Conservation (phyloP, 768 basidiomycete species). For the Boletus rubroflammeus region DNA sequence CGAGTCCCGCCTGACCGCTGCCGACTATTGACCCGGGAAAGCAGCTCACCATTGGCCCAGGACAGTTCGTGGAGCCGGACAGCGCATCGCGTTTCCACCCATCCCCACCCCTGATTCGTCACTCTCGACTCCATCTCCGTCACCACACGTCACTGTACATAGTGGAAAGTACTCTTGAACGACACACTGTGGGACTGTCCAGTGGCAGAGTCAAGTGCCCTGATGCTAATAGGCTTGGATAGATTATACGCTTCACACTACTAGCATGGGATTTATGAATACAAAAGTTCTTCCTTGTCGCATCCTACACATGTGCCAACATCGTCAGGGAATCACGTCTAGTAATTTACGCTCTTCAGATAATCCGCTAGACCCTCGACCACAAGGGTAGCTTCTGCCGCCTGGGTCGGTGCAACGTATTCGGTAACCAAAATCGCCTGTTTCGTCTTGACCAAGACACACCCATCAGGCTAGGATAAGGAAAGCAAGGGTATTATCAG, state of each 20-base stretch:
- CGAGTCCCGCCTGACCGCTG: too few relatives aligned
- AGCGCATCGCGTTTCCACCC: too few relatives aligned
- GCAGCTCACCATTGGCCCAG: too few relatives aligned
- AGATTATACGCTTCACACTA: not conserved
- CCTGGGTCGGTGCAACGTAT: slow-evolving; percentile 64
- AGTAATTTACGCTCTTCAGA: slow-evolving; percentile 58
- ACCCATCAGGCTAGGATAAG: slow-evolving; percentile 62
- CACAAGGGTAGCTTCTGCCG: slow-evolving; percentile 58
- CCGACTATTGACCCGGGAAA: too few relatives aligned
- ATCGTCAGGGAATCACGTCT: slow-evolving; percentile 15
- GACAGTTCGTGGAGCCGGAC: too few relatives aligned
- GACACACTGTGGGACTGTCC: not conserved
- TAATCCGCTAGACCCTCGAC: slow-evolving; percentile 78
- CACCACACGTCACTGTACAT: too few relatives aligned
- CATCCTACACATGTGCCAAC: slow-evolving; percentile 4
- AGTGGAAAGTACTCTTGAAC: not conserved
- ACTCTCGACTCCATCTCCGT: too few relatives aligned
- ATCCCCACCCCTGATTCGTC: too few relatives aligned
- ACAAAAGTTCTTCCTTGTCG: slow-evolving; percentile 7
- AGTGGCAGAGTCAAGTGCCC: not conserved
- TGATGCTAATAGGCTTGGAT: not conserved
- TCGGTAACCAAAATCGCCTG: slow-evolving; percentile 82
- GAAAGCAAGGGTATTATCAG: not conserved
- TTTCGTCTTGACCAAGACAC: slow-evolving; percentile 70
- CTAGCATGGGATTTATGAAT: slow-evolving; percentile 4